Conservation (phyloP, 139 green algal genomes). For the Chlamydomonas urium region DNA sequence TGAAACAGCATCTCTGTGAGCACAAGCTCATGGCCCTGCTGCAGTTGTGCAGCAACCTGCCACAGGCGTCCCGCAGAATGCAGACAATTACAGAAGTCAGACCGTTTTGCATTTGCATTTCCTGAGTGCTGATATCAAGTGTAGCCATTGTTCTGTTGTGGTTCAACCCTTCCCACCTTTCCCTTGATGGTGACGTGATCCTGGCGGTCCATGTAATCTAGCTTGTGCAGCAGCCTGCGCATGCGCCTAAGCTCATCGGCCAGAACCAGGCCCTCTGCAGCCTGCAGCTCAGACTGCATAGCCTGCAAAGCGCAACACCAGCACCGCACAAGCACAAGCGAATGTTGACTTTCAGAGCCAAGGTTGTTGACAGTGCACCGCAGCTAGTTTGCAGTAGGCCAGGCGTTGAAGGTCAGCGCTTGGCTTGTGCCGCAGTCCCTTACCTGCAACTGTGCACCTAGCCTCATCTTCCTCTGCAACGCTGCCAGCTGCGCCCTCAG, state of each 20-base stretch:
- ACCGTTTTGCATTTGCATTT: too few species aligned
- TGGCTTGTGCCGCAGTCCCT: too few species aligned
- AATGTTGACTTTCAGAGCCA: too few species aligned
- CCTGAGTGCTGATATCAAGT: constrained; percentile 27
- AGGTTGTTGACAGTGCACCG: too few species aligned
- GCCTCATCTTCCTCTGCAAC: constrained; percentile 29
- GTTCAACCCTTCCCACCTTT: too few species aligned
- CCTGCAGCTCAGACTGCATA: constrained; percentile 54
- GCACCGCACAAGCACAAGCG: too few species aligned
- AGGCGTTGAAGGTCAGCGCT: too few species aligned
- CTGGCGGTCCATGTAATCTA: constrained; percentile 52
- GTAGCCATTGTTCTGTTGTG: too few species aligned
- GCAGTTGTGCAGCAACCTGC: too few species aligned
- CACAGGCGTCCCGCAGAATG: too few species aligned
- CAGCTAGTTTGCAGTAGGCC: too few species aligned
- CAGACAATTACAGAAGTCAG: constrained; percentile 77
- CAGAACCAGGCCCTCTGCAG: constrained; percentile 55
- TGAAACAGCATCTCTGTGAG: constrained; percentile 75
- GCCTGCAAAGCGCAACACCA: too few species aligned
- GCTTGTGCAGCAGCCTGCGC: constrained; percentile 55
- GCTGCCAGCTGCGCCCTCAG: constrained; percentile 6
- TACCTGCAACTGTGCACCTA: constrained; percentile 32
- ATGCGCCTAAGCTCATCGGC: constrained; percentile 58
- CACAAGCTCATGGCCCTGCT: constrained; percentile 68
- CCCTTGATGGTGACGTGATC: constrained; percentile 66